A percentile compares a stretch with the other conserved stretches of the same genome.
These are phyloP conservation scores for Vitis hybrid DNA, from an alignment of 177 flowering plant species.

Conservation along the genomic window DNA sequence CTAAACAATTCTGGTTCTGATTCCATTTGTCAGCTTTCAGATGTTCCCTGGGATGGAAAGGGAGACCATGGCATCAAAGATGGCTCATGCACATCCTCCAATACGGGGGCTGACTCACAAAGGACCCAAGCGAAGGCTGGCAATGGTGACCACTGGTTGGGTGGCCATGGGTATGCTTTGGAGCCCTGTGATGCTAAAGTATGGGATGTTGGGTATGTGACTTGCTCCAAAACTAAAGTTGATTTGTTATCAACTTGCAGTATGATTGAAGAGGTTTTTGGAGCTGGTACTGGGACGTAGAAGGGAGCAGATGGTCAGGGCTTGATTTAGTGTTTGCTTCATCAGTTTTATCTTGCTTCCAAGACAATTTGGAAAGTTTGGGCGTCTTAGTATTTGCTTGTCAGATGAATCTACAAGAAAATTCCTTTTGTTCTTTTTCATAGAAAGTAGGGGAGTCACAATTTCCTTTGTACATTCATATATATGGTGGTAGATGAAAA, in stretches of 20 bases:
- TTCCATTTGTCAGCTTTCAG: conserved; percentile 3
- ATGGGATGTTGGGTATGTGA: conserved; percentile 41
- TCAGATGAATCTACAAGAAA: not conserved
- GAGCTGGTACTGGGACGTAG: conserved; percentile 38
- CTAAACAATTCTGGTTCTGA: conserved; percentile 1
- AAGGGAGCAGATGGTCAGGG: conserved; percentile 25
- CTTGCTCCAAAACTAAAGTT: conserved; percentile 19
- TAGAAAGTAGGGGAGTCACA: conserved; percentile 1
- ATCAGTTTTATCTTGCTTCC: not conserved
- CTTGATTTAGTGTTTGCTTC: conserved; percentile 12
- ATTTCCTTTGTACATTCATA: conserved; percentile 26
- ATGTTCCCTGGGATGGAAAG: conserved; percentile 10
- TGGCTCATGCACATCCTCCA: conserved; percentile 48
- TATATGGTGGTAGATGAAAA: conserved; percentile 13
- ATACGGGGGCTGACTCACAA: conserved; percentile 16
- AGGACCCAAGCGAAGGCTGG: conserved; percentile 20
- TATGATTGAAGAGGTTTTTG: conserved; percentile 67
- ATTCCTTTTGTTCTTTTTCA: not conserved
- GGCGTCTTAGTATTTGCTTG: not conserved
- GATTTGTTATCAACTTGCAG: conserved; percentile 57
- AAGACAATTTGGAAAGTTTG: not conserved
- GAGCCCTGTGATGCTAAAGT: conserved; percentile 41
- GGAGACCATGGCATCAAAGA: conserved; percentile 38
- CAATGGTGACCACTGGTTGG: conserved; percentile 8
- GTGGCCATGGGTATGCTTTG: conserved; percentile 28